Evolutionary conservation across 1,284 basidiomycete species (phyloP), one percentile per base, ranked within the genome.

Genomic region (Boletus sp.): DNA sequence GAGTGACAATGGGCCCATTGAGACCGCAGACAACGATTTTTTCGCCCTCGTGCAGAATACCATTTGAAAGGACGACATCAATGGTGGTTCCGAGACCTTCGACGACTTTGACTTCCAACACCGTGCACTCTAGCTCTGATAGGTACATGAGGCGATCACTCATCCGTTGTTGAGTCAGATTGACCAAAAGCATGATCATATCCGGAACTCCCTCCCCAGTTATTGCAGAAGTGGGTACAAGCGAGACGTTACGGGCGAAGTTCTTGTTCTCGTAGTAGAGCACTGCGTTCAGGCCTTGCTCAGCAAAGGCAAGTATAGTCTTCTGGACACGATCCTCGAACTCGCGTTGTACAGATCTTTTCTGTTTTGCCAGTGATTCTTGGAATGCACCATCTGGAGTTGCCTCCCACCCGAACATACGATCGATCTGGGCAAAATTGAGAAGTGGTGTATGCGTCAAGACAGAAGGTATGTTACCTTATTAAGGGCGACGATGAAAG

Each of bases 151-250:
- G 77, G 43, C 87, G 81, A 66, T 95, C 91, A 66, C 89, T 94
- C 95, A 99, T 98, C 52, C 96, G 84, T 70, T 95, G 91, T 69
- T 99, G 96, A 8, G 96, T 99, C 48, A 99, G 79, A 68, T 96
- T 94, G 70, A 98, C 83, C 64, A 99, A 84, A 29, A 99, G 80
- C 85, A 94, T 92, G 69, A 99, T 94, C 91, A 99, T 94, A 73
- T 99, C 96, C n/a, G 96, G 96, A 20, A 99, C 82, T 73, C 96
- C 96, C 73, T 99, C 96, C 53, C 96, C 96, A 1, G 95, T 97
- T 68, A 95, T 84, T 25, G 96, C 96, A 48, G 95, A 98, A 6
- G 96, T 99, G 27, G 96, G 96, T 14, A 99, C 95, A 37, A 99
- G 77, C 9, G 94, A 97, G 54, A 99, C 94, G 61, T 94, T 94